Evolutionary conservation across 495 filamentous ascomycete genomes (phyloP).

Genomic region (Parathielavia appendiculata): DNA sequence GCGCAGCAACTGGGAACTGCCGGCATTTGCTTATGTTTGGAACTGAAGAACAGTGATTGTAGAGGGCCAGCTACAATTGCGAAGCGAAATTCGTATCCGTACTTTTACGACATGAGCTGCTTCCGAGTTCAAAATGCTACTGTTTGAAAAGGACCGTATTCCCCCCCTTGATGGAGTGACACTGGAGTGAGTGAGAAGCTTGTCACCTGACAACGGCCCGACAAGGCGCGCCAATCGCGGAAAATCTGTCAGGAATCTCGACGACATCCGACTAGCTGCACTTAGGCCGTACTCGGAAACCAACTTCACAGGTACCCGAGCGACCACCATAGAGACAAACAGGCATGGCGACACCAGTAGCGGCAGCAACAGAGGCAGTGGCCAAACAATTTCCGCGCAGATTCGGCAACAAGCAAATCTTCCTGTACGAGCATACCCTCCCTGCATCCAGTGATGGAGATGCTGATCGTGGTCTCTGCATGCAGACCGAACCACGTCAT

Average conservation of each 20-base stretch:
- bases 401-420: constrained; percentile 58
- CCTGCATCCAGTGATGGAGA: neutral
- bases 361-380: constrained; percentile 19
- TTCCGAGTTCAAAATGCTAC: too few species aligned
- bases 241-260: constrained; percentile 12
- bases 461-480: neutral
- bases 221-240: neutral
- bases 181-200: too few species aligned
- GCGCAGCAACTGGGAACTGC: neutral
- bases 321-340: neutral
- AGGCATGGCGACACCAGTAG: constrained; percentile 20
- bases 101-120: too few species aligned
- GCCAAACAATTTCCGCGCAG: constrained; percentile 24
- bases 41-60: neutral
- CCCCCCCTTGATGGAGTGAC: too few species aligned
- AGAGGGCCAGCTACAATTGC: neutral
- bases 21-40: neutral
- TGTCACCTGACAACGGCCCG: constrained; percentile 17
- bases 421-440: constrained; percentile 49
- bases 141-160: too few species aligned
- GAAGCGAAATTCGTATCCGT: neutral
- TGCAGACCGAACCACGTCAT: constrained; percentile 72
- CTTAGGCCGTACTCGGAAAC: neutral
- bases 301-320: neutral
- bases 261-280: neutral